Percentiles rank a stretch among this genome's conserved stretches.
Evolutionary conservation across 805 yeast genomes (phyloP).

Genomic region (Clavispora phyllophila): DNA sequence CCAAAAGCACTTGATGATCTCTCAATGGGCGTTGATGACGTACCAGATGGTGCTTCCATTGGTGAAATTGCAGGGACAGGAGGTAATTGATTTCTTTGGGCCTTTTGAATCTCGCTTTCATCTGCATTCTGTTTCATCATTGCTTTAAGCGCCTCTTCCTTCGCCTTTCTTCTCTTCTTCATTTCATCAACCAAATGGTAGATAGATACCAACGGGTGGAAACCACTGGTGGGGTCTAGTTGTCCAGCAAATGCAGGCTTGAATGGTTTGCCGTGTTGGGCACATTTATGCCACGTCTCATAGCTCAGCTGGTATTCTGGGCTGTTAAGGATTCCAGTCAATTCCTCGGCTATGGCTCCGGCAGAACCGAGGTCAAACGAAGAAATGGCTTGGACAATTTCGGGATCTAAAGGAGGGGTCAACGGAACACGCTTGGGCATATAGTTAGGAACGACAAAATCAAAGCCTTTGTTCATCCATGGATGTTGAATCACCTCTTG

Average conservation of each 20-base stretch:
- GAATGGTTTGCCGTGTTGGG: slow-evolving; percentile 34
- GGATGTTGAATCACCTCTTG: slow-evolving; percentile 82
- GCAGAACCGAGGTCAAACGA: slow-evolving; percentile 74
- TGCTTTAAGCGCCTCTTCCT: slow-evolving; percentile 42
- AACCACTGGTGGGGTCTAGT: slow-evolving; percentile 76
- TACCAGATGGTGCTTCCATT: background rate
- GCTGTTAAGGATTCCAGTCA: slow-evolving; percentile 56
- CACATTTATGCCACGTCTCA: slow-evolving; percentile 53
- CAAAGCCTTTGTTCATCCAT: slow-evolving; percentile 91
- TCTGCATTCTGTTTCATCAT: slow-evolving; percentile 21
- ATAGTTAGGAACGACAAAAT: slow-evolving; percentile 61
- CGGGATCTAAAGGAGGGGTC: slow-evolving; percentile 58
- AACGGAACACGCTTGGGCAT: slow-evolving; percentile 79
- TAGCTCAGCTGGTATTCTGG: slow-evolving; percentile 60
- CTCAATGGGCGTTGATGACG: background rate
- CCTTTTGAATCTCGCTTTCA: background rate
- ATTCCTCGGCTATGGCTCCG: slow-evolving; percentile 49
- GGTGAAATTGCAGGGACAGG: background rate
- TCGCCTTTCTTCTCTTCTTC: slow-evolving; percentile 61
- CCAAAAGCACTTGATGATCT: background rate
- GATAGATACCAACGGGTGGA: slow-evolving; percentile 83
- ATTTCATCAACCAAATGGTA: slow-evolving; percentile 85
- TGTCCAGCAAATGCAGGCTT: slow-evolving; percentile 20
- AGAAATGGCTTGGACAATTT: slow-evolving; percentile 69
- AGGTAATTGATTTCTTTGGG: background rate